A percentile compares a stretch with the other conserved stretches of the same genome.
Evolutionary conservation across 2,329 filamentous ascomycete species (phyloP).

Genomic region (Colletotrichum coccodes): DNA sequence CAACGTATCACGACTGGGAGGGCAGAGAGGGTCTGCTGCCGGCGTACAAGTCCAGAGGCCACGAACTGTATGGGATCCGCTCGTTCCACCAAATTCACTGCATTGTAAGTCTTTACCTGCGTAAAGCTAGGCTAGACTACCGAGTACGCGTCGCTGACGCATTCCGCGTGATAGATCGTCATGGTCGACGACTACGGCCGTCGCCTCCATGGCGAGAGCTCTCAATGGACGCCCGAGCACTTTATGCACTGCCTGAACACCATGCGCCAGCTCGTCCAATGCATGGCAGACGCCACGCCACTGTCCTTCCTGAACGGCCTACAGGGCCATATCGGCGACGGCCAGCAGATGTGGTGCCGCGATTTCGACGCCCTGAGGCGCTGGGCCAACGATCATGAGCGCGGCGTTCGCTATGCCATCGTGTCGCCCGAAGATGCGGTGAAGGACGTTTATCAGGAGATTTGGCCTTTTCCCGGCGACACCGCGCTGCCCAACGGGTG

Average conservation of each 20-base stretch:
- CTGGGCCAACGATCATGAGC: conserved; percentile 35
- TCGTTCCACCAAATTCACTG: conserved; percentile 4
- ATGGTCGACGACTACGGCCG: conserved; percentile 7
- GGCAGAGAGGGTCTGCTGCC: background rate
- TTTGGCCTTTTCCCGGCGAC: background rate
- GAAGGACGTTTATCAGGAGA: background rate
- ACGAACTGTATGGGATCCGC: background rate
- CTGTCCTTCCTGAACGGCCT: background rate
- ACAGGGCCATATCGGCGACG: conserved; percentile 1
- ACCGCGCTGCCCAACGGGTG: background rate
- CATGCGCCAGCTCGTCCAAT: conserved; percentile 2
- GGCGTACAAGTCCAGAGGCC: background rate
- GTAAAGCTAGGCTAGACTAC: background rate
- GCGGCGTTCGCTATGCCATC: conserved; percentile 5
- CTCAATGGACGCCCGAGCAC: conserved; percentile 2
- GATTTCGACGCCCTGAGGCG: background rate
- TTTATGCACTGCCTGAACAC: conserved; percentile 12
- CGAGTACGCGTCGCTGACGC: background rate
- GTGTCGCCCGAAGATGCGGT: background rate
- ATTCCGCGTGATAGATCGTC: background rate
- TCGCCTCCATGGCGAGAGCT: background rate
- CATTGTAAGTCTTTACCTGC: background rate
- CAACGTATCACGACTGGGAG: background rate
- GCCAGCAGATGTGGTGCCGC: conserved; percentile 12
- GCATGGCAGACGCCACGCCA: conserved; percentile 4